A percentile compares a stretch with the other conserved stretches of the same genome.
These are phyloP conservation scores for Vitis riparia DNA, from an alignment of 164 flowering plant genomes.

Conservation along the genomic window DNA sequence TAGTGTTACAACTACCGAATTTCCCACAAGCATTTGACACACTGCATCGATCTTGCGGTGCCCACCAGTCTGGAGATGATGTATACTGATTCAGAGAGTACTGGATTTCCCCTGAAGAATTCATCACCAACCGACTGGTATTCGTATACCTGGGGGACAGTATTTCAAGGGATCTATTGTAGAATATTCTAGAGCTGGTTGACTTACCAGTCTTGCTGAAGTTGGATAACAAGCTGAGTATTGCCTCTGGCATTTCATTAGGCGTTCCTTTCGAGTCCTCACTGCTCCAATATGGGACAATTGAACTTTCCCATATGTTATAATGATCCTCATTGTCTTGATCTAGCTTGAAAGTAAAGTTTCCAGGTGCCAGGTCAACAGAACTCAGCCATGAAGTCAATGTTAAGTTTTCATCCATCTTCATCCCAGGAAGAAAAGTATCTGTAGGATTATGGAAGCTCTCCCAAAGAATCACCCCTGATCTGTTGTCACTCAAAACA, in stretches of 20 bases:
- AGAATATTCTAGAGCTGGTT: too few species aligned
- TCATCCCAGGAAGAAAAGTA: constrained; percentile 46
- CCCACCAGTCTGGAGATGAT: constrained; percentile 10
- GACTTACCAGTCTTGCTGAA: too few species aligned
- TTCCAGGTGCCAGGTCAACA: constrained; percentile 23
- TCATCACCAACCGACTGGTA: constrained; percentile 33
- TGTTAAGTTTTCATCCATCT: constrained; percentile 4
- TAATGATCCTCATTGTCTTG: constrained; percentile 14
- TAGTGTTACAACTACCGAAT: constrained; percentile 13
- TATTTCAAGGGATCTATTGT: too few species aligned
- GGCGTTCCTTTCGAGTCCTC: neutral
- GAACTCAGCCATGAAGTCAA: constrained; percentile 31
- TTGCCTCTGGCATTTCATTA: neutral
- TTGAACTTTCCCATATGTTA: too few species aligned
- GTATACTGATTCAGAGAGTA: neutral
- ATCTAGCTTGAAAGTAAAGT: constrained; percentile 14
- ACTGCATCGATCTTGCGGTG: constrained; percentile 18
- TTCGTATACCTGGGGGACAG: too few species aligned
- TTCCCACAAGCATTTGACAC: constrained; percentile 18
- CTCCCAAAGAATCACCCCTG: too few species aligned
- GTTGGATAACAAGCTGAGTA: constrained; percentile 1
- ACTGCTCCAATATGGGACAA: too few species aligned
- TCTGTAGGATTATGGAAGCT: constrained; percentile 34
- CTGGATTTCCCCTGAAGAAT: constrained; percentile 17
- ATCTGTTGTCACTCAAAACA: neutral